Percentiles rank a stretch among this genome's conserved stretches.
These are phyloP conservation scores for Taphrina flavorubra DNA, from an alignment of 1,139 yeast species.

Conservation along the genomic window DNA sequence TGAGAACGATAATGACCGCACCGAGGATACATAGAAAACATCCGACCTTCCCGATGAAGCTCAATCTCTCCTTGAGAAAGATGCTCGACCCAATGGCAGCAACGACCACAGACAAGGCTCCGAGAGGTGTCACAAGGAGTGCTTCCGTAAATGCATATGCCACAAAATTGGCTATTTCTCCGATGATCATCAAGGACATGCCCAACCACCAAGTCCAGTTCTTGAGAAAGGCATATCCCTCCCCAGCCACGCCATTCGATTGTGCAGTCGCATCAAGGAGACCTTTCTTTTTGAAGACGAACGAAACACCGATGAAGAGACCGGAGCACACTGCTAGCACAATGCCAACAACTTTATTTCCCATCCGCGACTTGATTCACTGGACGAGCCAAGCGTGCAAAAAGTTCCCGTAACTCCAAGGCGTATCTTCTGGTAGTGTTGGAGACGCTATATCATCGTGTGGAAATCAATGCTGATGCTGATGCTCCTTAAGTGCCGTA, in stretches of 20 bases:
- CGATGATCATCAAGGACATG: constrained; percentile 43
- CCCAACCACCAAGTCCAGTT: constrained; percentile 45
- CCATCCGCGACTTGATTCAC: constrained; percentile 1
- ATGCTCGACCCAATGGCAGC: constrained; percentile 44
- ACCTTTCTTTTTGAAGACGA: constrained; percentile 44
- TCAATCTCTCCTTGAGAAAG: constrained; percentile 44
- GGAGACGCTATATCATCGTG: no score
- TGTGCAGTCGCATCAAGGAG: constrained; percentile 39
- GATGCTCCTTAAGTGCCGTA: no score
- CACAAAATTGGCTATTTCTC: constrained; percentile 44
- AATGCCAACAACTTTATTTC: constrained; percentile 43
- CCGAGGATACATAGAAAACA: constrained; percentile 45
- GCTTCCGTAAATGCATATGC: constrained; percentile 46
- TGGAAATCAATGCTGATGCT: no score
- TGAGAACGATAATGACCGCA: constrained; percentile 42
- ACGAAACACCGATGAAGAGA: constrained; percentile 44
- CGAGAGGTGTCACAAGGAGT: constrained; percentile 44
- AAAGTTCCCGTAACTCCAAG: no score
- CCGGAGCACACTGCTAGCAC: constrained; percentile 43
- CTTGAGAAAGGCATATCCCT: constrained; percentile 44
- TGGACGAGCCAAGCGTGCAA: no score
- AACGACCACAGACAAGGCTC: constrained; percentile 45
- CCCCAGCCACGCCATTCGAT: constrained; percentile 43
- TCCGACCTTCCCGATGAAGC: constrained; percentile 45
- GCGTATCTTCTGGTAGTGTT: no score